Evolutionary conservation across 2,329 filamentous ascomycete species (phyloP), one percentile per base, ranked within the genome.

Genomic region (Exophiala mesophila): DNA sequence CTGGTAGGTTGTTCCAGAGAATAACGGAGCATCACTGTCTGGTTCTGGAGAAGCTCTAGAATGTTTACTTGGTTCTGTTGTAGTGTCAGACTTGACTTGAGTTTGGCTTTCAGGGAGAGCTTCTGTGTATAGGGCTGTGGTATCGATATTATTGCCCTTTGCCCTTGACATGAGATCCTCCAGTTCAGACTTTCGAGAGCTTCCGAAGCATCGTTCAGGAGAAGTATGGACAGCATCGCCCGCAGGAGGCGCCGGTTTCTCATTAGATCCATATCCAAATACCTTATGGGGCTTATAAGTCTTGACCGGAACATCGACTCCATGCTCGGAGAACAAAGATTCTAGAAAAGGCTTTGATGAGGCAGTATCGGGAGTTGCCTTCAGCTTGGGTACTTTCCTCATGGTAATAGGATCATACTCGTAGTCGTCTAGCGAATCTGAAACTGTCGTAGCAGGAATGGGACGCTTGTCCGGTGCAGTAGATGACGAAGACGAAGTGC

Each of bases 321-420:
- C 51, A 41, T 55, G 45, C 36, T 57, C 54, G 9, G 44, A 46
- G 23, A 50, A 55, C 19, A 54, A 24, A 13, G 29, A 37, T 16
- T 49, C 29, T 5, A 54, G 24, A n/a, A 53, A 39, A 7, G 44
- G 39, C 35, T 48, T 41, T 38, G 37, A 18, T 18, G 31, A 33
- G 23, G 24, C 12, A 34, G 29, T 10, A 4, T 41, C 41, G 10
- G 15, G 13, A 15, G 19, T 5, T 23, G 24, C 32, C 20, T 52
- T 47, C 50, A 54, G 20, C 21, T 39, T 49, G 51, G 56, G 60
- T 5, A 62, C 54, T 61, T 69, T 70, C 16, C 65, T 60, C 21
- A 65, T 63, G 41, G 59, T 64, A 23, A 70, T 63, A 6, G 66
- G 66, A 29, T 70, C 67, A 47, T 67, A 69, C 36, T 61, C 56